Evolutionary conservation across 495 filamentous ascomycete genomes (phyloP).

Genomic region (Patellaria atrata): DNA sequence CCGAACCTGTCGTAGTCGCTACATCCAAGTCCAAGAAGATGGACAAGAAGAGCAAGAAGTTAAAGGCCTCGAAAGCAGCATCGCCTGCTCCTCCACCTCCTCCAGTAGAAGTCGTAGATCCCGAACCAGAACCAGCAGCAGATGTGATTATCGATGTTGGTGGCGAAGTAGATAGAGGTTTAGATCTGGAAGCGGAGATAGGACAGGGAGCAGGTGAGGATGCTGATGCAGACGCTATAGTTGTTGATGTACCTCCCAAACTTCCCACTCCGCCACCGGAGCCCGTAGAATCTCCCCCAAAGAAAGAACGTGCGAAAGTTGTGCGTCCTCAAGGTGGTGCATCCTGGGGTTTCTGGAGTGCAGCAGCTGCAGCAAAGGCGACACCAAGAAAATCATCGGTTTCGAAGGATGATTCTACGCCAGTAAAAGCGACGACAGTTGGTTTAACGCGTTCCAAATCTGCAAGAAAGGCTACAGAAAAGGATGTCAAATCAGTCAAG

Average conservation of each 20-base stretch:
- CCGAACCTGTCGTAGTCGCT: slow-evolving; percentile 3
- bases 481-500: slow-evolving; percentile 32
- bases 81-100: no score
- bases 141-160: slow-evolving; percentile 12
- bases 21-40: background rate
- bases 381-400: slow-evolving; percentile 9
- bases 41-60: background rate
- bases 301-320: slow-evolving; percentile 45
- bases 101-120: background rate
- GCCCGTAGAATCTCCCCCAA: slow-evolving; percentile 29
- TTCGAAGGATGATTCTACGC: slow-evolving; percentile 13
- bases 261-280: slow-evolving; percentile 44
- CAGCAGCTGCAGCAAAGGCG: slow-evolving; percentile 24
- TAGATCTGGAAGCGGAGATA: background rate
- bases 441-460: slow-evolving; percentile 37
- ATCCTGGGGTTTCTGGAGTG: slow-evolving; percentile 48
- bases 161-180: background rate
- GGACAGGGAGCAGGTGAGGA: background rate
- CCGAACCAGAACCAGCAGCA: slow-evolving; percentile 9
- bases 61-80: background rate
- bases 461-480: slow-evolving; percentile 37
- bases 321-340: slow-evolving; percentile 34
- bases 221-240: slow-evolving; percentile 2
- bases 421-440: slow-evolving; percentile 16
- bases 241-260: slow-evolving; percentile 13